Evolutionary conservation across 441 rosid genomes (phyloP), one percentile per base, ranked within the genome.

Genomic region (Metrosideros polymorpha): DNA sequence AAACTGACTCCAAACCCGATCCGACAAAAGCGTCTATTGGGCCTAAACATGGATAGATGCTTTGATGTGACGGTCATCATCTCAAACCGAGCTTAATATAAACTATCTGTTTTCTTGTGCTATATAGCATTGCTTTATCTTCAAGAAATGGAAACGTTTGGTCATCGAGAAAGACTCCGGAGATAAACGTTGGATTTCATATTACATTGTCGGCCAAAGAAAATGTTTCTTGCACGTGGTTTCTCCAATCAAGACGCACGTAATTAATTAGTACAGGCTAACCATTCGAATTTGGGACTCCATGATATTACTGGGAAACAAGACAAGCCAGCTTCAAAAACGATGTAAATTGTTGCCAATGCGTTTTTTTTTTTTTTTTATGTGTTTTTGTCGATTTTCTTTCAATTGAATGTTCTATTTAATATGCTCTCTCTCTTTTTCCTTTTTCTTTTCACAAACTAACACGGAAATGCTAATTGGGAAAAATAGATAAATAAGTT

Each of bases 331-430:
- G 15, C 47, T 66, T 35, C 1, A 66, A 35, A 66, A 66, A 35
- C 0, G 0, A 66, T 35, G 47, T 66, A 3, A 35, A 10, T 8
- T 3, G 8, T 66, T 35, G 45, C 7, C 1, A 4, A 1, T 6
- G 6, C 22, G 24, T n/a, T n/a, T n/a, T n/a, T n/a, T n/a, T n/a
- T n/a, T n/a, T 52, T 52, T 52, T 50, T n/a, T 3, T 29, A 0
- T 7, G 2, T 1, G 32, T 15, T 2, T 57, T 3, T n/a, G 7
- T 57, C 35, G 6, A 32, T 57, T n/a, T 57, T 30, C 66, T 6
- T 57, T 57, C 66, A 6, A n/a, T 57, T n/a, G 66, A 29, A 59
- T 59, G 71, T 15, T 29, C 39, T 32, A 30, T 29, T 14, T 61
- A 61, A 29, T 7, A 29, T 7, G 35, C 30, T 30, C n/a, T n/a